Base-by-base conservation (phyloP, 1,139 yeast genomes). In the Pichia sp. region DNA sequence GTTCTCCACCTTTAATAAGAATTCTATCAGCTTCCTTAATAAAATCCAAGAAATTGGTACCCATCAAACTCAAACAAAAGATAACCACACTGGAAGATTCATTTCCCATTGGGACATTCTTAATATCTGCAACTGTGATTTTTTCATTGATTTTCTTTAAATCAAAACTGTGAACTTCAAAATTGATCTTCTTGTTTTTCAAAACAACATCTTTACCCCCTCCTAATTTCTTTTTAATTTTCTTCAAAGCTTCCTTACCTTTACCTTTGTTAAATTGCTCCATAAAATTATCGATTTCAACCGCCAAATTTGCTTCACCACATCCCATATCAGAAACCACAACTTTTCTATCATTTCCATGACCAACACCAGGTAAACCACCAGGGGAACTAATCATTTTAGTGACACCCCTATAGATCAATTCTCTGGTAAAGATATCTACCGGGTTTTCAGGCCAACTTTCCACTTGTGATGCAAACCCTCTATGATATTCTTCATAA, bases 391-490 rank as follows among this genome's bases (percentile, higher is more conserved):
- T 86, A 5, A 88, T 79, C 29, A 81, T 81, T 61, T 79, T 82
- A 32, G 71, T 64, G 0, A 81, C 68, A 33, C 62, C 62, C 50
- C 95, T 73, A 31, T 66, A 65, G 52, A 76, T 76, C 45, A 92
- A 71, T 57, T 85, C 88, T 9, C 77, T 69, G 2, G 87, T 92
- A 65, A 88, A 85, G 1, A 84, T 83, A 62, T 88, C 83, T 16
- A 94, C 95, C 0, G 99, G 99, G 60, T 92, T 92, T 64, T 90
- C 95, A 1, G 99, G 98, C 99, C 99, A 92, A 33, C 88, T 73
- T 59, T 84, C 87, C 27, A 92, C 97, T 64, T 92, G 99, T 5
- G 88, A 82, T 55, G 95, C 73, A 71, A 94, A 92, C 0, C 99
- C 99, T 51, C 79, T 83, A 61, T 92, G 99, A 58, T 92, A 92